Conservation (phyloP, 1,139 yeast species). For the Saccharomycopsis hybrid region DNA sequence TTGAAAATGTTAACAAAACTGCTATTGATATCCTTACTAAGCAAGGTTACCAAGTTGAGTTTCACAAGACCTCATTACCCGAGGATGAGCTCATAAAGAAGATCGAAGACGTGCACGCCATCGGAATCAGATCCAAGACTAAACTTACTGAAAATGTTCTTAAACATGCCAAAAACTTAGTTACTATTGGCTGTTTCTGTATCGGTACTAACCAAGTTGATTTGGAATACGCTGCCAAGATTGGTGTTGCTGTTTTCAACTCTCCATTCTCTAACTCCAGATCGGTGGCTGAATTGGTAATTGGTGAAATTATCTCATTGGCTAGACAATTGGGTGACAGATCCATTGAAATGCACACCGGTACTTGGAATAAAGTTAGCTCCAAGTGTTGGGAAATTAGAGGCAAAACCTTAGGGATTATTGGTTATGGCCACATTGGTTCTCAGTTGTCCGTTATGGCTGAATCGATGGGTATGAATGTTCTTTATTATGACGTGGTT, state of each 20-base stretch:
- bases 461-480: slow-evolving; percentile 97
- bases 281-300: slow-evolving; percentile 96
- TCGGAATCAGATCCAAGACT: slow-evolving; percentile 97
- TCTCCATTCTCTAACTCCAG: slow-evolving; percentile 98
- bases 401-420: slow-evolving; percentile 94
- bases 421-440: slow-evolving; percentile 99
- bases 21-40: slow-evolving; percentile 78
- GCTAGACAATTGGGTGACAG: slow-evolving; percentile 98
- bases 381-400: slow-evolving; percentile 98
- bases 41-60: slow-evolving; percentile 97
- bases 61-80: slow-evolving; percentile 79
- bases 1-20: slow-evolving; percentile 90
- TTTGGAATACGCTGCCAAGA: slow-evolving; percentile 82
- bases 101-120: slow-evolving; percentile 88
- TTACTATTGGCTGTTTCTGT: slow-evolving; percentile 95
- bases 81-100: slow-evolving; percentile 94
- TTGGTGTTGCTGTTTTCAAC: slow-evolving; percentile 95
- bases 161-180: slow-evolving; percentile 81
- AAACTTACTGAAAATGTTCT: slow-evolving; percentile 74
- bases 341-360: slow-evolving; percentile 91
- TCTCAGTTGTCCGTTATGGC: slow-evolving; percentile 94
- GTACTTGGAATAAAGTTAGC: slow-evolving; percentile 96
- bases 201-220: slow-evolving; percentile 99
- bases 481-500: slow-evolving; percentile 81
- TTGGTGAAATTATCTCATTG: slow-evolving; percentile 87